Percentiles rank a stretch among this genome's conserved stretches.
These are phyloP conservation scores for Maudiozyma bulderi DNA, from an alignment of 805 yeast species.

Conservation along the genomic window DNA sequence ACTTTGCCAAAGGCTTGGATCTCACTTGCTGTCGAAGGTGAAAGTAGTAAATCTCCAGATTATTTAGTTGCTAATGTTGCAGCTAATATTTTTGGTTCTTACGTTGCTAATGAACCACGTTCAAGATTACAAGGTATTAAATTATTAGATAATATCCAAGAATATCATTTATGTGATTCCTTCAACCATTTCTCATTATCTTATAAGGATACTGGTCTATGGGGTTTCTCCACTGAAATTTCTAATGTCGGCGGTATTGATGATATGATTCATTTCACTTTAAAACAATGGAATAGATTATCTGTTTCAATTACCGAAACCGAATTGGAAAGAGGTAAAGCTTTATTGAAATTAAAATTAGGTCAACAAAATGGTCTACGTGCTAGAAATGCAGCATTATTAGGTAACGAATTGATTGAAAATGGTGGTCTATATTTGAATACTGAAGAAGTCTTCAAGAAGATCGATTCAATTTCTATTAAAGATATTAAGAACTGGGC, in stretches of 20 bases:
- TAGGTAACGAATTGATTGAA: constrained; percentile 4
- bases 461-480: constrained; percentile 54
- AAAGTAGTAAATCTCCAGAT: constrained; percentile 50
- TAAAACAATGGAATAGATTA: constrained; percentile 84
- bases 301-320: constrained; percentile 64
- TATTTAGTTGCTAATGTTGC: constrained; percentile 69
- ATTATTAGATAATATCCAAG: constrained; percentile 57
- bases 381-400: not conserved
- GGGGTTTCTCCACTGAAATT: constrained; percentile 70
- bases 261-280: constrained; percentile 70
- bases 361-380: constrained; percentile 22
- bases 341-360: constrained; percentile 54
- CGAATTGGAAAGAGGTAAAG: constrained; percentile 72
- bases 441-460: constrained; percentile 46
- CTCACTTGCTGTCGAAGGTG: constrained; percentile 68
- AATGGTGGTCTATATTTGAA: constrained; percentile 49
- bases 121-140: constrained; percentile 56
- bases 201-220: constrained; percentile 70
- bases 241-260: constrained; percentile 53
- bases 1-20: constrained; percentile 74
- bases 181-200: constrained; percentile 64
- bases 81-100: constrained; percentile 49
- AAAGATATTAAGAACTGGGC: constrained; percentile 66
- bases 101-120: constrained; percentile 44
- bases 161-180: constrained; percentile 63